Evolutionary conservation across 1,139 yeast species (phyloP), one percentile per base, ranked within the genome.

Genomic region (Debaryomyces sp.): DNA sequence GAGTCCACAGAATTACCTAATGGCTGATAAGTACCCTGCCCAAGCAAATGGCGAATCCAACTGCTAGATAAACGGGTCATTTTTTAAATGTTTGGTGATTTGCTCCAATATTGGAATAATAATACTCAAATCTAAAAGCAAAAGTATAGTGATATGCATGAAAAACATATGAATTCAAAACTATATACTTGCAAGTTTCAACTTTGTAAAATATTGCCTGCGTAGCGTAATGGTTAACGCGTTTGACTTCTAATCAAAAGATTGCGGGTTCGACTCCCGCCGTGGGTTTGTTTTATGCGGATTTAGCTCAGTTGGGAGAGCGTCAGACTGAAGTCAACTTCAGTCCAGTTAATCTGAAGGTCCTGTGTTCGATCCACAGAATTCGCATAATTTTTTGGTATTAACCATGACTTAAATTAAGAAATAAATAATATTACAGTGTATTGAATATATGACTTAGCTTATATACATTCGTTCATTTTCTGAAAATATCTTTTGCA

Each of bases 221-320:
- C 60, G 64, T 60, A 60, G 64, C 64, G 63, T 60, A 60, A 60
- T 60, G 64, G 64, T 62, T 62, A 62, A 62, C 67, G 67, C 67
- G 62, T 62, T 61, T 62, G 67, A 62, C 67, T 62, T 62, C 67
- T 62, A 62, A 62, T 62, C 66, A 62, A 60, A 62, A 62, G 67
- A 62, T 62, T 62, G 64, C 65, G 66, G 67, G 67, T 62, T 62
- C 67, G 67, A 62, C 63, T 62, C 66, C 67, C 67, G 66, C 64
- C 66, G 63, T 60, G 67, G 66, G 67, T 62, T 15, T 59, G 44
- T 13, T 37, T 9, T 18, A 17, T 45, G 50, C 49, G 51, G 51
- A 36, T 75, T 82, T 83, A 83, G 89, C 89, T 84, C 89, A 84
- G 88, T 81, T 80, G 89, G 89, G 89, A 84, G 89, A 84, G 89